phyloP scores from a whole-genome alignment of 495 filamentous ascomycete genomes.

The Hyaloscypha hepaticicola region DNA sequence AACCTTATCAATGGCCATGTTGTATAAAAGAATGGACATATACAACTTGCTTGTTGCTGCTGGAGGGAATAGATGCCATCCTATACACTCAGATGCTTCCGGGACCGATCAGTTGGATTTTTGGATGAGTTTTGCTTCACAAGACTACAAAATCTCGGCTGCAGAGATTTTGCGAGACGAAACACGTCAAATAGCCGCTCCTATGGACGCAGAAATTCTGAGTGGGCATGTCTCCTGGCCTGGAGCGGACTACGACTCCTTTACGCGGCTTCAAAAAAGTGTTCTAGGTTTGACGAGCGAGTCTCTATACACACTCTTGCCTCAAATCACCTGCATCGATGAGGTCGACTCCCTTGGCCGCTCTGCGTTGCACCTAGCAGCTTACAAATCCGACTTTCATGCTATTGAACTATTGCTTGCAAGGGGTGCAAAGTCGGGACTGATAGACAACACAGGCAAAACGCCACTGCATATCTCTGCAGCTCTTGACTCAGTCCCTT shows the following conservation, averaged over 20 bases:
- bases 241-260: background rate
- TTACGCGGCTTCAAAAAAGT: background rate
- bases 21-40: background rate
- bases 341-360: background rate
- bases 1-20: background rate
- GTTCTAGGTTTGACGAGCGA: background rate
- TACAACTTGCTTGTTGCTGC: background rate
- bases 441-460: background rate
- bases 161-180: background rate
- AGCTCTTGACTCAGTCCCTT: background rate
- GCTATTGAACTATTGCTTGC: background rate
- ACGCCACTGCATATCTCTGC: background rate
- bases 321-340: background rate
- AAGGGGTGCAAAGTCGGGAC: background rate
- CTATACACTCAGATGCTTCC: no score
- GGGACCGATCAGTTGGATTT: background rate
- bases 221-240: no score
- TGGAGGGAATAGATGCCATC: background rate
- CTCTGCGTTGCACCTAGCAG: background rate
- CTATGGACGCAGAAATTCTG: background rate
- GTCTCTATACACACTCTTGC: background rate
- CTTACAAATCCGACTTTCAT: background rate
- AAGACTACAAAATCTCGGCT: background rate
- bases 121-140: background rate
- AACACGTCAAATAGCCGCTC: background rate